Evolutionary conservation across 2,329 filamentous ascomycete genomes (phyloP).

Genomic region (Anisogramma anomala): DNA sequence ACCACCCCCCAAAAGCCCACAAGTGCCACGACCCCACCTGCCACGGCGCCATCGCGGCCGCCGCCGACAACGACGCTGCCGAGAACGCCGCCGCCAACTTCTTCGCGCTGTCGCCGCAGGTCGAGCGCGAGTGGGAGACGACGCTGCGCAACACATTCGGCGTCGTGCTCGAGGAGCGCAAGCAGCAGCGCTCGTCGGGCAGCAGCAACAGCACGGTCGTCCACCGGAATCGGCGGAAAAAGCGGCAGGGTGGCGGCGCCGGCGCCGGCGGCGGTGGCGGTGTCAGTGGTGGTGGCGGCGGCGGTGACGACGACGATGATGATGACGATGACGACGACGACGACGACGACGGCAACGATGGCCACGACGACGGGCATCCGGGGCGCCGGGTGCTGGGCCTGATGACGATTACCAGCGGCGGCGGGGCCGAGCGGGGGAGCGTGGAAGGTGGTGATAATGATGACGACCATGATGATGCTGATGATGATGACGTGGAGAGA

Average conservation of each 20-base stretch:
- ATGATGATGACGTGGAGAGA: not conserved
- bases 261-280: too few species aligned
- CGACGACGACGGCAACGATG: not conserved
- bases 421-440: not conserved
- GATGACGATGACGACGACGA: not conserved
- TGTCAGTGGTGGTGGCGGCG: too few species aligned
- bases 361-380: not conserved
- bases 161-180: not conserved
- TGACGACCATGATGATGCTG: not conserved
- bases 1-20: not conserved
- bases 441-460: not conserved
- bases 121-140: constrained; percentile 12
- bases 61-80: too few species aligned
- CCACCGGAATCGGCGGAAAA: not conserved
- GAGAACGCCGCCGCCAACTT: too few species aligned
- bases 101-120: constrained; percentile 7
- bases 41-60: too few species aligned
- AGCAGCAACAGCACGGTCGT: too few species aligned
- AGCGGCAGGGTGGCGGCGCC: not conserved
- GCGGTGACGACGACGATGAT: too few species aligned
- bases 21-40: not conserved
- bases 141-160: constrained; percentile 9
- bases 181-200: too few species aligned
- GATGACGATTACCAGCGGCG: not conserved
- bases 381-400: not conserved